Percentiles rank a stretch among this genome's conserved stretches.
Evolutionary conservation across 768 basidiomycete genomes (phyloP).

Genomic region (Amanita jacksonii): DNA sequence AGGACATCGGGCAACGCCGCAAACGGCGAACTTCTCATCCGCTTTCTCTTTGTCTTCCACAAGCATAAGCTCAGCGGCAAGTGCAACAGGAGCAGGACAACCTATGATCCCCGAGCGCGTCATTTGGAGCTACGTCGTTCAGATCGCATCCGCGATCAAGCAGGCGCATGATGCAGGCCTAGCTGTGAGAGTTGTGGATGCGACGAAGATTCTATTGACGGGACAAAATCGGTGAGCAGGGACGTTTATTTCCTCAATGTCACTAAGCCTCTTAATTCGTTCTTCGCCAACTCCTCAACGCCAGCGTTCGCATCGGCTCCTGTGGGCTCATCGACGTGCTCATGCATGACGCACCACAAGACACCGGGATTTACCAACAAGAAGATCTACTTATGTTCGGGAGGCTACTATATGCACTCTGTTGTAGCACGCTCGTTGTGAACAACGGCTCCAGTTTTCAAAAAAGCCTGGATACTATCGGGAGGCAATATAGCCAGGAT

Average conservation of each 20-base stretch:
- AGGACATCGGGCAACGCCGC: not conserved
- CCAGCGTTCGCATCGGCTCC: constrained; percentile 74
- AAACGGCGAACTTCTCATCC: not conserved
- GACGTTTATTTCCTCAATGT: not conserved
- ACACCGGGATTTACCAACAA: constrained; percentile 57
- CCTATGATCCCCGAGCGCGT: constrained; percentile 62
- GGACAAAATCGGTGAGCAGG: constrained; percentile 70
- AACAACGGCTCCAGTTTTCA: constrained; percentile 53
- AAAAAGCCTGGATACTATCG: constrained; percentile 69
- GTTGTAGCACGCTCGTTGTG: constrained; percentile 56
- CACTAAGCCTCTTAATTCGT: not conserved
- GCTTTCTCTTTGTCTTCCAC: not conserved
- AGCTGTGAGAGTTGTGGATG: constrained; percentile 76
- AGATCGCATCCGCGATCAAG: constrained; percentile 82
- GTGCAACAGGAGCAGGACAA: constrained; percentile 5
- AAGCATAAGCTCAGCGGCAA: not conserved
- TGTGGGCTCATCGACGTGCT: constrained; percentile 86
- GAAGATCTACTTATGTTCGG: constrained; percentile 88
- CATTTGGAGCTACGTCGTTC: constrained; percentile 89
- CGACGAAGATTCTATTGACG: constrained; percentile 80
- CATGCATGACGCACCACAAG: constrained; percentile 59
- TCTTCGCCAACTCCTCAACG: too few relatives aligned
- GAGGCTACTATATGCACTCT: constrained; percentile 69
- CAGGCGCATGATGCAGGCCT: constrained; percentile 74
- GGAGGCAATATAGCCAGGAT: constrained; percentile 68